Conservation (phyloP, 2,329 filamentous ascomycete species). For the Sporothrix brunneoviolacea region DNA sequence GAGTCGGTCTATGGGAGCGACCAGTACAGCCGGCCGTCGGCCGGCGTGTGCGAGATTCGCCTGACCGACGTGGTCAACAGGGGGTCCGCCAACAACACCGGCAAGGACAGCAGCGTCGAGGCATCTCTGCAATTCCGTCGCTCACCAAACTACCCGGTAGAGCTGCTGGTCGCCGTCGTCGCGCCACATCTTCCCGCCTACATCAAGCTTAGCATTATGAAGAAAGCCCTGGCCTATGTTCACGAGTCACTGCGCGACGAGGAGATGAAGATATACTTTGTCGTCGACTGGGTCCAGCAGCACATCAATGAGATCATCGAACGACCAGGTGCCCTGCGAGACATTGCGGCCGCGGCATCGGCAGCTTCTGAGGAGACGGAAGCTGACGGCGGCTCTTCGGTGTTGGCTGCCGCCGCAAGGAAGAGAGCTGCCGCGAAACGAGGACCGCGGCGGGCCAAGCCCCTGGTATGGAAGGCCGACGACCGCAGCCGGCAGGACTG, state of each 20-base stretch:
- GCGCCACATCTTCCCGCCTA: conserved; percentile 72
- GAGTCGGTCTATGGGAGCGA: conserved; percentile 76
- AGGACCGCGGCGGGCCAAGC: conserved; percentile 43
- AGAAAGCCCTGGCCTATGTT: conserved; percentile 67
- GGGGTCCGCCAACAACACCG: conserved; percentile 27
- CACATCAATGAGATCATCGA: conserved; percentile 77
- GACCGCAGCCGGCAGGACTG: conserved; percentile 59
- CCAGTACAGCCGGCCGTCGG: conserved; percentile 54
- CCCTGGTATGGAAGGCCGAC: conserved; percentile 59
- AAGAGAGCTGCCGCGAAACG: conserved; percentile 20
- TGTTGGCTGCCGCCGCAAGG: conserved; percentile 10
- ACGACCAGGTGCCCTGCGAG: conserved; percentile 73
- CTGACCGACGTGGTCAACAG: conserved; percentile 52
- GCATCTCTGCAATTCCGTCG: conserved; percentile 61
- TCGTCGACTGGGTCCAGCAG: conserved; percentile 86
- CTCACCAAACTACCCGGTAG: conserved; percentile 66
- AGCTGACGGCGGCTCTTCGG: conserved; percentile 24
- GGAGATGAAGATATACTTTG: conserved; percentile 80
- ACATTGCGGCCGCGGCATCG: conserved; percentile 73
- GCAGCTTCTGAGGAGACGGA: conserved; percentile 51
- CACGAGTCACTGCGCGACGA: conserved; percentile 67
- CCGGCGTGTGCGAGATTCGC: conserved; percentile 62
- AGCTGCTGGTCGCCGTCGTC: conserved; percentile 61
- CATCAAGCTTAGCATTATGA: conserved; percentile 82
- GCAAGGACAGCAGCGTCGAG: conserved; percentile 25